Evolutionary conservation across 371 early-diverging fungal species (phyloP).

Genomic region (Umbelopsis sp.): DNA sequence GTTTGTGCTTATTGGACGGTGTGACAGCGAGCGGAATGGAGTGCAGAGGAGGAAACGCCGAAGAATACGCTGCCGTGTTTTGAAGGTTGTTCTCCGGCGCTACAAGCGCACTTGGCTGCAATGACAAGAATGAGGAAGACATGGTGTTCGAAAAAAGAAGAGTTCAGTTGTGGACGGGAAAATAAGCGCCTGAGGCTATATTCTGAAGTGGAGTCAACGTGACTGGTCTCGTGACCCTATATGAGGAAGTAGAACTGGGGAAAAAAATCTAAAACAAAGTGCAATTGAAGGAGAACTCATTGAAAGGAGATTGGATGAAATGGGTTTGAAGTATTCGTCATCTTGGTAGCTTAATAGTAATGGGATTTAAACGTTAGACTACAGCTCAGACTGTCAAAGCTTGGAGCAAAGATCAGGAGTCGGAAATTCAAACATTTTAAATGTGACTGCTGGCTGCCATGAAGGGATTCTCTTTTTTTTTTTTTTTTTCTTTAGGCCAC

Average conservation of each 20-base stretch:
- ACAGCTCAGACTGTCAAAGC: too few relatives aligned
- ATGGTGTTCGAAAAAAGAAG: constrained; percentile 4
- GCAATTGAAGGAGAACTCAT: background rate
- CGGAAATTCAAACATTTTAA: too few relatives aligned
- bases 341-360: too few relatives aligned
- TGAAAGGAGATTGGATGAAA: background rate
- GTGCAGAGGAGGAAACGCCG: constrained; percentile 25
- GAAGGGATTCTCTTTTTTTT: background rate
- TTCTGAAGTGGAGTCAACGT: background rate
- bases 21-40: constrained; percentile 14
- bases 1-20: constrained; percentile 18
- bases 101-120: constrained; percentile 16
- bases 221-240: constrained; percentile 3
- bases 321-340: too few relatives aligned
- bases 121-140: constrained; percentile 19
- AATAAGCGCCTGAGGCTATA: background rate
- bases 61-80: constrained; percentile 20
- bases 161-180: background rate
- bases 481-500: background rate
- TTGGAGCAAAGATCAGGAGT: too few relatives aligned
- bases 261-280: background rate
- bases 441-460: constrained; percentile 9
- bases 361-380: too few relatives aligned
- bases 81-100: constrained; percentile 15
- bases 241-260: background rate